Evolutionary conservation across 257 asterid genomes (phyloP), one percentile per base, ranked within the genome.

Genomic region (Haberlea rhodopensis): DNA sequence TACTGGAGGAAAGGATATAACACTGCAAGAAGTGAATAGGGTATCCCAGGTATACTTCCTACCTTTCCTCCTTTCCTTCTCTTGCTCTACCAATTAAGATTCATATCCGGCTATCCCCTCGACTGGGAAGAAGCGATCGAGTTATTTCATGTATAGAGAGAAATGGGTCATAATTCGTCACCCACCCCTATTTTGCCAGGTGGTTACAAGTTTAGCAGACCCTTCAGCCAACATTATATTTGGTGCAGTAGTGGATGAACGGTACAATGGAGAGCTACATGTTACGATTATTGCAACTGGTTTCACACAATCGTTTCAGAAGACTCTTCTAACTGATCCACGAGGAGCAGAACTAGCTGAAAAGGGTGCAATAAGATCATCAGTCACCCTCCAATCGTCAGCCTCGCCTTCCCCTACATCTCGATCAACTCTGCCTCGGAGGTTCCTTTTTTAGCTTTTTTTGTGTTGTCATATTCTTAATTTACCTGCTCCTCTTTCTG

Each of bases 191-290:
- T 18, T 5, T 60, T 64, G 70, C 59, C 84, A 94, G 99, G 97
- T 94, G 68, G 99, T 94, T 40, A 90, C 97, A 25, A 94, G 97
- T 73, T 74, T 94, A 78, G 99, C 99, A 60, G 99, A 94, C 63
- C 97, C 99, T 25, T 84, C 96, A 0, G 99, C 99, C 7, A 94
- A 90, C 69, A 94, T 94, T 29, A 94, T 90, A 72, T 94, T 94
- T 73, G 99, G 99, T 19, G 99, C 99, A 34, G 99, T 94, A 26
- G 99, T 94, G 79, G 99, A 94, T 60, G 99, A 90, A 67, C 79
- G 95, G 15, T 94, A 80, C 76, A 90, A 86, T 10, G 96, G 99
- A 19, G 97, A 88, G 79, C 90, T 94, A 51, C 99, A 94, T 4
- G 97, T 94, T 29, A 94, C 99, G 5, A 88, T 94, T 40, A 94